Evolutionary conservation across 805 yeast genomes (phyloP), one percentile per base, ranked within the genome.

Genomic region (Candida michaelii): DNA sequence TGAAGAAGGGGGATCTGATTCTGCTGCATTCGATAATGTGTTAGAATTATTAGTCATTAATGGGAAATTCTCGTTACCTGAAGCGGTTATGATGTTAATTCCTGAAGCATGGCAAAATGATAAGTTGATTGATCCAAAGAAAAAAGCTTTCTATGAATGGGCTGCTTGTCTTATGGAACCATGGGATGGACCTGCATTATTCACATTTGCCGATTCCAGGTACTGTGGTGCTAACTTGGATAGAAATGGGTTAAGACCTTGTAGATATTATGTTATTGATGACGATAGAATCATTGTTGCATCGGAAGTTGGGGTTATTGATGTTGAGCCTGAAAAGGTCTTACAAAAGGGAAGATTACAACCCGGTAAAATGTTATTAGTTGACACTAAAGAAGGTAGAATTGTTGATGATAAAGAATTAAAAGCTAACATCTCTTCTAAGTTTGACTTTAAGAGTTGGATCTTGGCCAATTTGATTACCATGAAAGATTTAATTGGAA

Each of bases 91-190:
- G 98, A 66, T 91, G 64, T 74, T 93, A 75, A 91, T 93, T 46
- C 99, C 99, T 27, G 99, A 91, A 68, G 97, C 98, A 4, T 89
- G 97, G 93, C 97, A 91, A 66, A 85, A 86, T 61, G 93, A 90
- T 66, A 65, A 66, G 42, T 65, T 77, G 50, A 89, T 91, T 85
- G 97, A 91, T 63, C 88, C 95, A 43, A 83, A 85, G 64, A 86
- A 90, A 71, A 82, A 78, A 56, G 97, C 98, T 0, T 91, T 95
- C 67, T 91, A 91, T 70, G 97, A 93, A 65, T 91, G 98, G 98
- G 98, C 97, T 36, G 96, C 98, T 10, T 89, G 97, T 69, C 71
- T 91, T 51, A 93, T 93, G 97, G 99, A 91, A 71, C 98, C 98
- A 7, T 91, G 99, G 99, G 99, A 91, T 69, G 99, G 99, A 51